Base-by-base conservation (phyloP, 805 yeast genomes). In the Hanseniaspora mollemarum region DNA sequence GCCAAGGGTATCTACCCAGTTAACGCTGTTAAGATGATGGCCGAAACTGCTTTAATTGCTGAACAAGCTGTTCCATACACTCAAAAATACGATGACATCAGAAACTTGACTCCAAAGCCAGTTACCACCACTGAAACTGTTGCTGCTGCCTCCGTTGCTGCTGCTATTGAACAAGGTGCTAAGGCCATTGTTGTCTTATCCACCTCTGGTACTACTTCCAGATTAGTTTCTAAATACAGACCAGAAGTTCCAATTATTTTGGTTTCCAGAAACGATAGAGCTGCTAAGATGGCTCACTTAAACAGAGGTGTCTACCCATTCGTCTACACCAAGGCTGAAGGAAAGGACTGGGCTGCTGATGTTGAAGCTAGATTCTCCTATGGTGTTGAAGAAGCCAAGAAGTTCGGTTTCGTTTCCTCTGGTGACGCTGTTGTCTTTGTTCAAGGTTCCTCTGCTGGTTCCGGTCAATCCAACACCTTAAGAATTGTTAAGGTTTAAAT, bases 261-360 rank as follows among this genome's bases (percentile, higher is more conserved):
- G 95, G 92, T 92, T 60, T 92, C 98, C 63, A 86, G 98, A 80
- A 87, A 87, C 76, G 80, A 76, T 64, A 75, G 80, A 67, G 80
- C 96, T 57, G 96, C 97, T 55, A 86, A 96, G 76, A 87, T 80
- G 75, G 79, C 90, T 59, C 98, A 92, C 75, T 77, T 92, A 69
- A 87, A 85, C 78, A 83, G 98, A 74, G 98, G 98, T 71, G 97
- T 92, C 58, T 92, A 88, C 74, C 98, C 98, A 67, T 87, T 90
- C 73, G 77, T 86, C 62, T 92, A 84, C 77, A 71, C 71, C 55
- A 72, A 77, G 67, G 69, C 69, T 40, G 66, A 71, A 48, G 59
- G 62, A 44, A 83, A 77, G 64, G 80, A 85, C 78, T 92, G 98
- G 98, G 85, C 86, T 69, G 81, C 81, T 67, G 98, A 92, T 72